These are phyloP conservation scores for Ustilago crameri DNA, from an alignment of 1,284 basidiomycete genomes.

Conservation along the genomic window DNA sequence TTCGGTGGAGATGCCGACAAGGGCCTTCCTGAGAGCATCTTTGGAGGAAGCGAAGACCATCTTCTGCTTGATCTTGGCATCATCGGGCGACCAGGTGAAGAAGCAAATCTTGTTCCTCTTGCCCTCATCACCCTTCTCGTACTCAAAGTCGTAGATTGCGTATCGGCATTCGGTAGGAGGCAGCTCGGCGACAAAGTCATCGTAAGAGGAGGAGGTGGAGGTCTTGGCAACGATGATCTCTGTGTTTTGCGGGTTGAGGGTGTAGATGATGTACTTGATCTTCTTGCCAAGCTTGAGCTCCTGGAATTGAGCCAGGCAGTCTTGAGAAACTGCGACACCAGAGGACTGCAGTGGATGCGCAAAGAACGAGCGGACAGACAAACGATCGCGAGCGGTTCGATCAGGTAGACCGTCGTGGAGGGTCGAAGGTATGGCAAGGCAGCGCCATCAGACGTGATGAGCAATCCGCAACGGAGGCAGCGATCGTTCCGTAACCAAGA, in stretches of 20 bases:
- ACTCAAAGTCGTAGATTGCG: conserved; percentile 94
- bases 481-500: no score
- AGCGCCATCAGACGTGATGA: no score
- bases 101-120: conserved; percentile 92
- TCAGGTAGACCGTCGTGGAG: background rate
- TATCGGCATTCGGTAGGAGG: conserved; percentile 83
- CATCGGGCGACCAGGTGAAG: conserved; percentile 86
- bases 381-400: background rate
- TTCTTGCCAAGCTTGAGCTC: conserved; percentile 85
- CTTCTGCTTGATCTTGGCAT: conserved; percentile 87
- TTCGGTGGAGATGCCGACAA: conserved; percentile 78
- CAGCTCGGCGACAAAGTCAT: conserved; percentile 80
- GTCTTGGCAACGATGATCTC: conserved; percentile 71
- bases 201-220: conserved; percentile 73
- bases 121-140: conserved; percentile 79
- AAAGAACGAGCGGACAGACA: background rate
- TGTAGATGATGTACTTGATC: conserved; percentile 87
- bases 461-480: no score
- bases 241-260: conserved; percentile 75
- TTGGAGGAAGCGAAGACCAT: conserved; percentile 95
- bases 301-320: conserved; percentile 77
- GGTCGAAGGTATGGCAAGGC: background rate
- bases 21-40: conserved; percentile 81
- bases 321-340: conserved; percentile 76
- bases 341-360: conserved; percentile 74